Evolutionary conservation across 1,139 yeast species (phyloP).

Genomic region (Sugiyamaella xylanicola): DNA sequence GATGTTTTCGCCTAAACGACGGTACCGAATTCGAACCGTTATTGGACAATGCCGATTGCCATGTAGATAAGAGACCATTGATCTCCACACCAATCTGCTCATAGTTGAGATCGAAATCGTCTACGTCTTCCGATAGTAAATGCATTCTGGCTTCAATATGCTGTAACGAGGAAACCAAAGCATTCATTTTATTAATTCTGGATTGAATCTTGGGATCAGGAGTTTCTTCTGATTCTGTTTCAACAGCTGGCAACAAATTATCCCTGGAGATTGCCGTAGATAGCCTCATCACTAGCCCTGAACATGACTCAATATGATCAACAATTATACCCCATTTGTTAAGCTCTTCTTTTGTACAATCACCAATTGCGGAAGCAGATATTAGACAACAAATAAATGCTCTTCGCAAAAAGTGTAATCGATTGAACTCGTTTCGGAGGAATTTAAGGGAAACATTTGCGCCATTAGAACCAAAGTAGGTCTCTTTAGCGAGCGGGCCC

Average conservation of each 20-base stretch:
- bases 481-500: slow-evolving; percentile 14
- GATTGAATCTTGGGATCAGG: neutral
- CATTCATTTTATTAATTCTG: slow-evolving; percentile 26
- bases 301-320: slow-evolving; percentile 36
- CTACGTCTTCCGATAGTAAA: slow-evolving; percentile 36
- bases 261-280: slow-evolving; percentile 36
- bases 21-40: slow-evolving; percentile 5
- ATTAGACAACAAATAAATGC: slow-evolving; percentile 47
- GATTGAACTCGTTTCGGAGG: slow-evolving; percentile 40
- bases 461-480: slow-evolving; percentile 36
- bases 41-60: slow-evolving; percentile 33
- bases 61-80: slow-evolving; percentile 35
- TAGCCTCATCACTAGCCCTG: slow-evolving; percentile 37
- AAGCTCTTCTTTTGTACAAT: slow-evolving; percentile 31
- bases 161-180: slow-evolving; percentile 37
- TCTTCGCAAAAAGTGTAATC: slow-evolving; percentile 45
- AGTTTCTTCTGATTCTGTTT: slow-evolving; percentile 14
- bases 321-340: slow-evolving; percentile 40
- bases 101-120: slow-evolving; percentile 35
- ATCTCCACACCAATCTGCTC: slow-evolving; percentile 40
- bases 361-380: slow-evolving; percentile 42
- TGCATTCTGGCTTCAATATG: slow-evolving; percentile 44
- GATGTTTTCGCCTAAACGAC: slow-evolving; percentile 8
- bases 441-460: slow-evolving; percentile 35
- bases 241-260: slow-evolving; percentile 13